A percentile compares a stretch with the other conserved stretches of the same genome.
These are phyloP conservation scores for Phytophthora foliorum DNA, from an alignment of 352 stramenopile genomes.

Conservation along the genomic window DNA sequence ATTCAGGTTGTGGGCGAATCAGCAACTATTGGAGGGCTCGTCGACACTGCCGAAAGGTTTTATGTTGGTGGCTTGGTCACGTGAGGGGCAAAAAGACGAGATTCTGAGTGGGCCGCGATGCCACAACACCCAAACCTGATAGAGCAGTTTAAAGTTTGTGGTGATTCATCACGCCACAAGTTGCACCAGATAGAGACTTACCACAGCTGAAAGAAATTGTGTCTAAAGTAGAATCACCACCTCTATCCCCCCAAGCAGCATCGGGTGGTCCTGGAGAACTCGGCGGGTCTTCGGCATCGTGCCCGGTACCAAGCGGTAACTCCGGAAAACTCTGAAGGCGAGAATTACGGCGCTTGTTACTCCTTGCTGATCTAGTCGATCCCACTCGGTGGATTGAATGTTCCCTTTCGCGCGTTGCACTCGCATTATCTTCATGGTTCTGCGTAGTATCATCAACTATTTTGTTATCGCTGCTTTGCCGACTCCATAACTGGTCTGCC, in stretches of 20 bases:
- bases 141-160: neutral
- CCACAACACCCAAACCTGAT: neutral
- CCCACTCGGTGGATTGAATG: neutral
- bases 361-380: neutral
- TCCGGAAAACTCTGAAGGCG: neutral
- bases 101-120: neutral
- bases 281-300: neutral
- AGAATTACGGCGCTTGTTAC: neutral
- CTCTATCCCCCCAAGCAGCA: neutral
- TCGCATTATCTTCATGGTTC: neutral
- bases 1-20: neutral
- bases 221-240: neutral
- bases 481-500: neutral
- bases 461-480: slow-evolving; percentile 3
- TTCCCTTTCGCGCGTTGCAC: neutral
- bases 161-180: neutral
- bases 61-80: neutral
- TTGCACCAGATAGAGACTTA: neutral
- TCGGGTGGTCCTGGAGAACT: neutral
- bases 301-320: neutral
- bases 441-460: neutral
- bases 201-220: neutral
- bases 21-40: too few species aligned
- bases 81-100: neutral
- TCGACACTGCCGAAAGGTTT: neutral